Conservation (phyloP, 306 rosid species). For the Carpinus fangiana region DNA sequence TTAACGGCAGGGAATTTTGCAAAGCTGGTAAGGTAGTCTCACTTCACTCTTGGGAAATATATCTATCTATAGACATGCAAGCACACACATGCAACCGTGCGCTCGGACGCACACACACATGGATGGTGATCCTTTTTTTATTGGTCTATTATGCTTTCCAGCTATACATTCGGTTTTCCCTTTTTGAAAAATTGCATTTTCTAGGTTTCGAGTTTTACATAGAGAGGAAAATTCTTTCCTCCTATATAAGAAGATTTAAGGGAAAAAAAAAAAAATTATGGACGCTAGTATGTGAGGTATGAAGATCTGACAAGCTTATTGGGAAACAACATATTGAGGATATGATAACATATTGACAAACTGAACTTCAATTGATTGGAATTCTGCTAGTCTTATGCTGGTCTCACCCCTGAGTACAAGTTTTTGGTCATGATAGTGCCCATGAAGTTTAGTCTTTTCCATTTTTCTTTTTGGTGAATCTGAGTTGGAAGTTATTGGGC, state of each 20-base stretch:
- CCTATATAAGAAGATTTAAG: not conserved
- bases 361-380: not conserved
- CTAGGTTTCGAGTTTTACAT: not conserved
- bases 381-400: not conserved
- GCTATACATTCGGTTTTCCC: conserved; percentile 5
- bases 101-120: too few species aligned
- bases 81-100: not conserved
- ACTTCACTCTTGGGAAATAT: conserved; percentile 31
- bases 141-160: conserved; percentile 1
- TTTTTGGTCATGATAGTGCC: not conserved
- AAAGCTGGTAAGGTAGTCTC: conserved; percentile 96
- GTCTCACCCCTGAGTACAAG: not conserved
- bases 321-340: not conserved
- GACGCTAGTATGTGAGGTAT: not conserved
- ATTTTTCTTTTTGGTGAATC: not conserved
- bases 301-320: not conserved
- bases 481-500: conserved; percentile 15
- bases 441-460: not conserved
- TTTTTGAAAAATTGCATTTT: not conserved
- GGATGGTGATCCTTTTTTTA: conserved; percentile 13
- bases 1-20: conserved; percentile 85
- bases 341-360: not conserved
- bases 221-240: not conserved
- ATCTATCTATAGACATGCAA: not conserved
- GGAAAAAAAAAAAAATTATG: not conserved